Evolutionary conservation across 2,329 filamentous ascomycete genomes (phyloP), one percentile per base, ranked within the genome.

Genomic region (Alternaria sp.): DNA sequence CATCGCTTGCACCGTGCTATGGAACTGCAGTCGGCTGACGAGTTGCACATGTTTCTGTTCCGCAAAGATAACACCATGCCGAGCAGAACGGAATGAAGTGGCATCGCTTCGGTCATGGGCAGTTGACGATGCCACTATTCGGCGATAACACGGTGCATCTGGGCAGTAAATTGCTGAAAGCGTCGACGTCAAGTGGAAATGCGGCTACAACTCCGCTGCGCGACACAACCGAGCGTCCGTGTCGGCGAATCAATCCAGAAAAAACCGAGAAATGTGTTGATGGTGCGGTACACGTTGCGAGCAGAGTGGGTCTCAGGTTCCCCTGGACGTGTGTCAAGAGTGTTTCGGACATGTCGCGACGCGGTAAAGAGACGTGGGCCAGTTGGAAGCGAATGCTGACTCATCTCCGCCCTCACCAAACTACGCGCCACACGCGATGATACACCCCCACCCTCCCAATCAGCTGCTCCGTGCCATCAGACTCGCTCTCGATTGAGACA

Each of bases 301-400:
- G 63, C 60, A 60, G 57, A 60, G 66, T 58, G 68, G 54, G 59
- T 59, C 66, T 63, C 57, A 59, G 57, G 41, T 52, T 46, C 63
- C 59, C 65, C 68, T 71, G 67, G 54, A 53, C 22, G 51, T 63
- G 70, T 73, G 60, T 70, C 65, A 71, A 60, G 57, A 66, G 65
- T 62, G 70, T 73, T 71, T 71, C 68, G 68, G 56, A 30, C 62
- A 46, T 60, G 68, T 72, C 69, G 67, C 69, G 63, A 64, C 55
- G 63, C 65, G 59, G 54, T 49, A 57, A 57, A 57, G 51, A 62
- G 50, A 43, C 48, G 57, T 60, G 66, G 66, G 56, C 57, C 60
- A 16, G 34, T 46, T 40, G 64, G 45, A 40, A 59, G 52, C 40
- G 48, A 56, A 32, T 28, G 58, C 59, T 67, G 59, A 67, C 44